Base-by-base conservation (phyloP, 106 monocot species). In the Dendrobium catenatum region DNA sequence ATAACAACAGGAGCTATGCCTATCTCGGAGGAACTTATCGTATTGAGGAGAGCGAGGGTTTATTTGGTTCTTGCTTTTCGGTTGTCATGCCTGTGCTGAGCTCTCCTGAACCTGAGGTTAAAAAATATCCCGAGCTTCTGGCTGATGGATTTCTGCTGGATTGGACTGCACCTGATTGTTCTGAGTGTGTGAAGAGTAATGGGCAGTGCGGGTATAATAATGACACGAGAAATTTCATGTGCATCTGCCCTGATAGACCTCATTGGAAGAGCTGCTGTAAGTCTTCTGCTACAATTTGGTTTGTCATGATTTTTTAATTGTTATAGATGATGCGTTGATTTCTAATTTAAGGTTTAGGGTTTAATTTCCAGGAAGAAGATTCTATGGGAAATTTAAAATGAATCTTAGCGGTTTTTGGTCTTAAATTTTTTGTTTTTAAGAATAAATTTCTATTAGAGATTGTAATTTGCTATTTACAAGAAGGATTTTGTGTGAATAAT, bases 121-220 rank as follows among this genome's bases (percentile, higher is more conserved):
- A 79, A 1, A 42, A 86, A 55, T 86, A 80, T 49, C 3, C 6
- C 48, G 13, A 19, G 16, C 79, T 82, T 48, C 29, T 86, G 55
- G 22, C 10, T 2, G 29, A 80, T 55, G 86, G 86, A 15, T 86
- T 80, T 80, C 68, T 83, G 9, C 19, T 83, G 31, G 9, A 82
- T 11, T 86, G 79, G 79, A 18, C 51, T 1, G 82, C 75, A 20
- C 16, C 82, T 4, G 64, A 80, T 70, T 86, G 86, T 41, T 37
- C 73, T 2, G 79, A 86, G 67, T 86, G 86, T 55, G 44, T 18
- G 19, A 40, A 16, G 70, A 86, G 76, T 49, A 59, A 75, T 51
- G 86, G 86, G 10, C 79, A 82, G 82, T 86, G 86, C 56, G 86
- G 86, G 1, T 86, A 79, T 22, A 42, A 59, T 73, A 55, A 66